A percentile compares a stretch with the other conserved stretches of the same genome.
Conservation (phyloP, 345 rosid genomes). For the Raphanus sativus region DNA sequence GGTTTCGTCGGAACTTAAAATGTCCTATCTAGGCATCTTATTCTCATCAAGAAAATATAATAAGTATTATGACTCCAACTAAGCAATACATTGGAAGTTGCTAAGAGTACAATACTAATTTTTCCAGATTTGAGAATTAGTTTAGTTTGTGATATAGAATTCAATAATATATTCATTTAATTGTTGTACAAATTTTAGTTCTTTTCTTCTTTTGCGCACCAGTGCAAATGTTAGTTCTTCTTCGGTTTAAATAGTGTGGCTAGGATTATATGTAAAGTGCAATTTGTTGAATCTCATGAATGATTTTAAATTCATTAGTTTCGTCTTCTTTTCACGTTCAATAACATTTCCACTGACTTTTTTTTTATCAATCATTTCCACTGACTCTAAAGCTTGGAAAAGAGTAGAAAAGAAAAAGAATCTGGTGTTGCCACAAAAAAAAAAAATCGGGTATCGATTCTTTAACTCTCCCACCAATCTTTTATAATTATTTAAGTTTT, state of each 20-base stretch:
- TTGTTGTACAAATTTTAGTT: not conserved
- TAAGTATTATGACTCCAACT: not conserved
- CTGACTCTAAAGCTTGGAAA: not conserved
- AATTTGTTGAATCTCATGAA: not conserved
- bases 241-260: not conserved
- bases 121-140: not conserved
- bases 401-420: not conserved
- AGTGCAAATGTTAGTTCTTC: not conserved
- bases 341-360: not conserved
- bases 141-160: not conserved
- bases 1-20: conserved; percentile 69
- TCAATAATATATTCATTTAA: not conserved
- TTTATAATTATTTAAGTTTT: not conserved
- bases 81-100: not conserved
- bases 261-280: not conserved
- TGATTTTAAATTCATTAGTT: not conserved
- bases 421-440: no score
- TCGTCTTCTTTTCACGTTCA: not conserved
- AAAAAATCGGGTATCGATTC: not conserved
- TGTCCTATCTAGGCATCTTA: not conserved
- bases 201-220: no score
- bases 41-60: not conserved
- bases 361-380: no score
- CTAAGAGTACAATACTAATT: not conserved
- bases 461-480: not conserved